Base-by-base conservation (phyloP, 495 filamentous ascomycete genomes). In the Hyaloscypha variabilis region DNA sequence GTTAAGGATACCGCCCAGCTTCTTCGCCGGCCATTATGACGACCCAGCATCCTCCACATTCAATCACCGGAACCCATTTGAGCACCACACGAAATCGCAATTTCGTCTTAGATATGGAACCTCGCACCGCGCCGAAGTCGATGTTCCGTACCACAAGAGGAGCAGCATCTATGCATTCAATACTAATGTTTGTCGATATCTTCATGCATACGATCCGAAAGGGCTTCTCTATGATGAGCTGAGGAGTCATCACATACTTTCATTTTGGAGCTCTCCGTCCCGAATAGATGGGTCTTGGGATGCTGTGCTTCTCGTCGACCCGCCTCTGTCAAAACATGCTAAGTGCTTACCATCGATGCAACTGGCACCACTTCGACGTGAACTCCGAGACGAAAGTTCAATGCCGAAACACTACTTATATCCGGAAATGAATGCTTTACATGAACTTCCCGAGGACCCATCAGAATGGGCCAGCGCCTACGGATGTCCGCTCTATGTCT, bases 21-120 rank as follows among this genome's bases (percentile, higher is more conserved):
- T 60, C 57, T 60, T 60, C 57, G 57, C 57, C 21, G 57, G 57
- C 57, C 57, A 60, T 46, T 60, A 60, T 60, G 57, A 60, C 31
- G 57, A 60, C 46, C 57, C 57, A 60, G 57, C 57, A 60, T 60
- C 57, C 46, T 46, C 57, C 57, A 60, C 57, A 26, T 60, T 60
- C 57, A 60, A 60, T 60, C 57, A 60, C 19, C 57, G 57, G 30
- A 60, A 60, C 30, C 57, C 57, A 60, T 60, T 60, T 17, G 57
- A 60, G 19, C 57, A 31, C 30, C 57, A 60, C 30, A 60, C 30
- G 57, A 60, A 60, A 46, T 60, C 57, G 19, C 57, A 42, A 60
- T 60, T 60, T 17, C 57, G 57, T 36, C 30, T 60, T 14, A 60
- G 57, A 60, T 60, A 60, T 19, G 57, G 29, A 60, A 46, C 3